phyloP scores from a whole-genome alignment of 495 filamentous ascomycete species.

The Hypoxylon intermedium region DNA sequence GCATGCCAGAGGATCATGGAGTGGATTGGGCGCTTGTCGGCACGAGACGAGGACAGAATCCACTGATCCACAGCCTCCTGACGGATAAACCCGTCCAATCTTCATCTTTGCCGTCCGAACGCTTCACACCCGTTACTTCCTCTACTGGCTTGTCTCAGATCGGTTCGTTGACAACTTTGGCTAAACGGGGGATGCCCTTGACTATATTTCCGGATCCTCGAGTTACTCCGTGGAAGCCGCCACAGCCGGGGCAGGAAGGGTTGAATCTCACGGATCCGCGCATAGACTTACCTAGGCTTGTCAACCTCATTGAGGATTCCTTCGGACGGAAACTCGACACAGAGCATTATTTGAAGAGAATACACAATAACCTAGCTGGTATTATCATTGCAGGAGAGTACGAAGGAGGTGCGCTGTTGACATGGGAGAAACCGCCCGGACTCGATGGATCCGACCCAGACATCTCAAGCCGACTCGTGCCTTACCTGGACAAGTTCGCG shows the following conservation, averaged over 20 bases:
- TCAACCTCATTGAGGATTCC: constrained; percentile 91
- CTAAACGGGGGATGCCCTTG: constrained; percentile 89
- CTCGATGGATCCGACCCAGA: constrained; percentile 61
- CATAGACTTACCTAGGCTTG: constrained; percentile 81
- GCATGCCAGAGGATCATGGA: constrained; percentile 49
- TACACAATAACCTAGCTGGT: constrained; percentile 80
- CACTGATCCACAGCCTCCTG: constrained; percentile 93
- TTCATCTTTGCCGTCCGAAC: constrained; percentile 80
- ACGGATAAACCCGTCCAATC: constrained; percentile 94
- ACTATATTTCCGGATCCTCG: constrained; percentile 78
- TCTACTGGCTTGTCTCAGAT: constrained; percentile 44
- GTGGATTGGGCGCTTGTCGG: constrained; percentile 59
- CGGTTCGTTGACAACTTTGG: constrained; percentile 72
- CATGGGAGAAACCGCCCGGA: constrained; percentile 84
- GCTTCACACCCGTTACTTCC: constrained; percentile 53
- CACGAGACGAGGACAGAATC: constrained; percentile 78
- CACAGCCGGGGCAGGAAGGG: constrained; percentile 56
- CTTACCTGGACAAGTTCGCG: constrained; percentile 98
- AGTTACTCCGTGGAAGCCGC: constrained; percentile 68
- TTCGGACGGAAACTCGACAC: constrained; percentile 87
- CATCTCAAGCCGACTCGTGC: constrained; percentile 69
- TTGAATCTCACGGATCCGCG: constrained; percentile 75
- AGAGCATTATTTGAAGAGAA: constrained; percentile 77
- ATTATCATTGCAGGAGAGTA: constrained; percentile 96
- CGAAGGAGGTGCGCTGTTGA: constrained; percentile 92